These are phyloP conservation scores for Blastobotrys arbuscula DNA, from an alignment of 1,139 yeast genomes.

Conservation along the genomic window DNA sequence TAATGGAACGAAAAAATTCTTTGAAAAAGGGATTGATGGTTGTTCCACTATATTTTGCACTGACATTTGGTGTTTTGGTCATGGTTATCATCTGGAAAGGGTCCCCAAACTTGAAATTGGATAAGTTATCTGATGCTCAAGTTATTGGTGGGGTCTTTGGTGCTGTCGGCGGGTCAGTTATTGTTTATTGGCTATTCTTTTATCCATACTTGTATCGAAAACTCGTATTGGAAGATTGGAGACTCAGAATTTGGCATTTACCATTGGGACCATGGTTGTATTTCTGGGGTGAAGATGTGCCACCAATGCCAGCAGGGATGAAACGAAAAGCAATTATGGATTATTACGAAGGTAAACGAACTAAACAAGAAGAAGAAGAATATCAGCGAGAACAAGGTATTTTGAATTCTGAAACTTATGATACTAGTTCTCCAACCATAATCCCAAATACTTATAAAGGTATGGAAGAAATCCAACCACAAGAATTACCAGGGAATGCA, in stretches of 20 bases:
- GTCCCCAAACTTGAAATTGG: constrained; percentile 19
- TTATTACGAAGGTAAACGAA: constrained; percentile 48
- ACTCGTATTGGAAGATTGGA: constrained; percentile 61
- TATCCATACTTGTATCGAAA: constrained; percentile 62
- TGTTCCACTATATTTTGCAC: constrained; percentile 58
- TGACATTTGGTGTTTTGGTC: constrained; percentile 53
- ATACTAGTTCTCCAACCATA: constrained; percentile 11
- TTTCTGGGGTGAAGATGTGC: constrained; percentile 42
- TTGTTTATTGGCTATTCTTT: constrained; percentile 49
- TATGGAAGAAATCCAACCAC: constrained; percentile 4
- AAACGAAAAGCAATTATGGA: constrained; percentile 44
- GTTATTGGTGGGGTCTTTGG: constrained; percentile 45
- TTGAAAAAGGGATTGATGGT: constrained; percentile 50
- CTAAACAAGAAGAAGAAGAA: constrained; percentile 5
- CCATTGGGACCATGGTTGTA: constrained; percentile 52
- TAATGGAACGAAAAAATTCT: constrained; percentile 54
- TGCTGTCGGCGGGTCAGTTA: constrained; percentile 52
- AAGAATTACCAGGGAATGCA: not conserved
- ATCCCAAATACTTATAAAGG: constrained; percentile 10
- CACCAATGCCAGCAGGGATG: constrained; percentile 58
- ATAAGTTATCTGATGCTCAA: constrained; percentile 18
- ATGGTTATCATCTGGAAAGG: constrained; percentile 33
- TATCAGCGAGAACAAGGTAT: constrained; percentile 7
- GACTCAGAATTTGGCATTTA: constrained; percentile 53
- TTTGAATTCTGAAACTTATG: constrained; percentile 1